phyloP scores from a whole-genome alignment of 2,329 filamentous ascomycete species.

The Furcasterigmium furcatum region DNA sequence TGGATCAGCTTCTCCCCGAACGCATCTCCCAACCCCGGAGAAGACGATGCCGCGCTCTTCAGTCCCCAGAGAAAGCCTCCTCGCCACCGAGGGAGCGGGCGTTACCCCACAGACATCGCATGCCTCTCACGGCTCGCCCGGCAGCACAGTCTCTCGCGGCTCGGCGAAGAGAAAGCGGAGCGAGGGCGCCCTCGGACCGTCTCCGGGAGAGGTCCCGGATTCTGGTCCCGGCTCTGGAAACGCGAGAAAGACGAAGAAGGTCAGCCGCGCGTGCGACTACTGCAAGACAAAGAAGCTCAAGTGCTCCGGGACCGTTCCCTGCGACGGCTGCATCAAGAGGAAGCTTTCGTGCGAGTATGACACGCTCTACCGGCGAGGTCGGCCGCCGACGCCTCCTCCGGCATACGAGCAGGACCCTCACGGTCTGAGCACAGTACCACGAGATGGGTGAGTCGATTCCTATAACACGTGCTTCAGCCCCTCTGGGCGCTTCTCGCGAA shows the following conservation, averaged over 20 bases:
- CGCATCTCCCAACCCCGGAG: too few relatives aligned
- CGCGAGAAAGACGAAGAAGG: constrained; percentile 20
- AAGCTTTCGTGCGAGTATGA: constrained; percentile 28
- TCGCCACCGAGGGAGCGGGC: too few relatives aligned
- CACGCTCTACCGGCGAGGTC: constrained; percentile 28
- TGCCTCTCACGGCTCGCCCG: neutral
- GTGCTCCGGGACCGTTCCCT: constrained; percentile 32
- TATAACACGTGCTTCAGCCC: too few relatives aligned
- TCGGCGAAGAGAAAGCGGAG: neutral
- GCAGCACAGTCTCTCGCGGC: neutral
- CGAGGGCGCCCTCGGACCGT: neutral
- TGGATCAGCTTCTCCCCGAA: too few relatives aligned
- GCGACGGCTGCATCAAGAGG: constrained; percentile 23
- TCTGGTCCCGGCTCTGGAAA: constrained; percentile 1
- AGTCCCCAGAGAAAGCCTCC: too few relatives aligned
- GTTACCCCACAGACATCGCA: too few relatives aligned
- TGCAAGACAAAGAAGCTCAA: constrained; percentile 33
- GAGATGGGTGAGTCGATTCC: neutral
- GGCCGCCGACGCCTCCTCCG: constrained; percentile 29
- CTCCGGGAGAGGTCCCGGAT: neutral
- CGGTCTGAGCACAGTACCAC: neutral
- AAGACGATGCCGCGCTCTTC: too few relatives aligned
- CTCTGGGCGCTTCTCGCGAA: too few relatives aligned
- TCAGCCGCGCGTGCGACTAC: constrained; percentile 31
- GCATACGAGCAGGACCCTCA: neutral